Conservation (phyloP, 257 asterid genomes). For the Solanum gandarillasii region DNA sequence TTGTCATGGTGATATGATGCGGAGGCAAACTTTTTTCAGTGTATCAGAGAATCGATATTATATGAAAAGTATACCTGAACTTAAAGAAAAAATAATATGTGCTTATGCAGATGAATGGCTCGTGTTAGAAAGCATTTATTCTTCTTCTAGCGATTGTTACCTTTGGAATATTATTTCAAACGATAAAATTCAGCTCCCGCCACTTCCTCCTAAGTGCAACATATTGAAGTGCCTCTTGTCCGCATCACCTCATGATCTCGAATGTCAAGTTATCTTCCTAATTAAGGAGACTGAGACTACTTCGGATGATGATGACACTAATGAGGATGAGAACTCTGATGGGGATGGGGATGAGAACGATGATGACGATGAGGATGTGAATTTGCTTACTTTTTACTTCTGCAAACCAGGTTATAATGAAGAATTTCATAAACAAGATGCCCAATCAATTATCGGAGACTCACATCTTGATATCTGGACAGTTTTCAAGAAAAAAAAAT, state of each 20-base stretch:
- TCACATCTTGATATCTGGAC: too few relatives aligned
- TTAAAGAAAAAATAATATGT: background rate
- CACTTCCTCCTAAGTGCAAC: background rate
- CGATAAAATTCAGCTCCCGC: background rate
- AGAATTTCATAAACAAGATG: too few relatives aligned
- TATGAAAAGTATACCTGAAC: background rate
- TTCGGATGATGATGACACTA: too few relatives aligned
- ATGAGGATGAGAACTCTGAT: background rate
- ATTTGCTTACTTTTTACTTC: too few relatives aligned
- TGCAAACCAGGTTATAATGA: too few relatives aligned
- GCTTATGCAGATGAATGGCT: background rate
- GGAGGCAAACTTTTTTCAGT: background rate
- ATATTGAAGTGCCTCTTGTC: background rate
- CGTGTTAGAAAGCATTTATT: background rate
- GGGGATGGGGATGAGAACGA: too few relatives aligned
- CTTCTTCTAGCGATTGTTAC: background rate
- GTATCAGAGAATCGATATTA: background rate
- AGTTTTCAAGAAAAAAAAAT: too few relatives aligned
- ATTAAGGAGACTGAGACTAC: background rate
- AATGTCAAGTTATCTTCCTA: too few relatives aligned
- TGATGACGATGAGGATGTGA: too few relatives aligned
- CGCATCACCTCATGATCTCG: background rate
- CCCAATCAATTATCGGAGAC: too few relatives aligned
- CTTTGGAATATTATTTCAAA: background rate
- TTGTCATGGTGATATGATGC: background rate